These are phyloP conservation scores for Ilex asprella DNA, from an alignment of 257 asterid species.

Conservation along the genomic window DNA sequence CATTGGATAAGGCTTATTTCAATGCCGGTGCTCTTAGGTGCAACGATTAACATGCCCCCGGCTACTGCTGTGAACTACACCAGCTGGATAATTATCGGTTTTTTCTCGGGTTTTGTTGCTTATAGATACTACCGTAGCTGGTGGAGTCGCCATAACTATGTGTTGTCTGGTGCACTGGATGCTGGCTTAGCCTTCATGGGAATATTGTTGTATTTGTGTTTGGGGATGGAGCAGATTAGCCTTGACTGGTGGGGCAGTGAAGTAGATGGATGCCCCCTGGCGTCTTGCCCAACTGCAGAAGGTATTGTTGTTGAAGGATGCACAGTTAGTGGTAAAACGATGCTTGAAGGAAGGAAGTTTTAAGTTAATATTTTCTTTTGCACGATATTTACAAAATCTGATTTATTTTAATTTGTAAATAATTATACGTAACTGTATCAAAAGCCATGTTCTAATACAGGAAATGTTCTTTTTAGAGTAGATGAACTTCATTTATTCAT, in stretches of 20 bases:
- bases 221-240: conserved; percentile 53
- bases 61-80: conserved; percentile 83
- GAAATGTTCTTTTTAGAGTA: too few species aligned
- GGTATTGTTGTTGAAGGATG: conserved; percentile 77
- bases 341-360: too few species aligned
- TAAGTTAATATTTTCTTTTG: too few species aligned
- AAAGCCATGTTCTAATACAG: too few species aligned
- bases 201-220: conserved; percentile 58
- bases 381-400: too few species aligned
- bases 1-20: conserved; percentile 52
- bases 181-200: conserved; percentile 98
- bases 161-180: conserved; percentile 81
- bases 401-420: too few species aligned
- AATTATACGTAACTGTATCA: too few species aligned
- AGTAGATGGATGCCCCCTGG: conserved; percentile 73
- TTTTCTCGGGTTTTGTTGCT: conserved; percentile 61
- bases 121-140: conserved; percentile 54
- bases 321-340: conserved; percentile 31
- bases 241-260: conserved; percentile 89
- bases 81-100: conserved; percentile 80
- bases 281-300: conserved; percentile 79
- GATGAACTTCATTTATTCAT: too few species aligned
- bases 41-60: conserved; percentile 74
- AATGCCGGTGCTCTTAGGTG: conserved; percentile 63
- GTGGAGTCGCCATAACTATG: conserved; percentile 87